Conservation (phyloP, 2,329 filamentous ascomycete species). For the Ophiostoma australiae region DNA sequence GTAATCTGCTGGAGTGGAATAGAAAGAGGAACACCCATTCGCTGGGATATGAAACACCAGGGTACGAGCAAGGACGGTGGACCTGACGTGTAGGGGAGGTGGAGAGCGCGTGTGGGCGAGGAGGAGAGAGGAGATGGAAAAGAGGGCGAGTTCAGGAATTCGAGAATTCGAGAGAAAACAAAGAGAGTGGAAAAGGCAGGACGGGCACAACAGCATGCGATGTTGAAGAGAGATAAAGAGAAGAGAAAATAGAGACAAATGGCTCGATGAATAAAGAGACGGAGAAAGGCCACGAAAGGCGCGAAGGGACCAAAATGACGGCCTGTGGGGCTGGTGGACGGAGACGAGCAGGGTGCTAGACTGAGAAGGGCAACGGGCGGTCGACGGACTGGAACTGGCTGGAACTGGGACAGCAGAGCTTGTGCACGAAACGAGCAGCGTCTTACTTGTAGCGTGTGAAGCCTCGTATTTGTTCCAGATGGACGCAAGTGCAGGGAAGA, state of each 20-base stretch:
- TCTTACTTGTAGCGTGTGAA: conserved; percentile 2
- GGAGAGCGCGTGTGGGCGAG: conserved; percentile 7
- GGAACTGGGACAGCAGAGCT: conserved; percentile 3
- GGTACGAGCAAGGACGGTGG: conserved; percentile 20
- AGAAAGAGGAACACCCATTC: conserved; percentile 18
- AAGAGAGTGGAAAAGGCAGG: neutral
- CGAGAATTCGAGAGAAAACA: neutral
- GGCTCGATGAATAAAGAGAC: neutral
- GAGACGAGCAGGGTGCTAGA: conserved; percentile 9
- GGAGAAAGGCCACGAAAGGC: conserved; percentile 8
- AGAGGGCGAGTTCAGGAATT: neutral
- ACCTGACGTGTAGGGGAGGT: conserved; percentile 12
- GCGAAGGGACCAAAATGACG: conserved; percentile 14
- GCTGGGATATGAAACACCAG: conserved; percentile 23
- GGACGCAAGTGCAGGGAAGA: neutral
- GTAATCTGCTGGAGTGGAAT: conserved; percentile 17
- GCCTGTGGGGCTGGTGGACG: conserved; percentile 16
- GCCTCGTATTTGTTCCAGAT: conserved; percentile 12
- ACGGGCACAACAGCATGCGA: neutral
- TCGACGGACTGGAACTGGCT: neutral
- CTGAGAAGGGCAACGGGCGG: neutral
- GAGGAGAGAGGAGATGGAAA: neutral
- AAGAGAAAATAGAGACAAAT: neutral
- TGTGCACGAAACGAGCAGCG: neutral
- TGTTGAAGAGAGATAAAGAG: neutral